phyloP scores from a whole-genome alignment of 371 early-diverging fungal genomes.

The Mucor plumbeus region DNA sequence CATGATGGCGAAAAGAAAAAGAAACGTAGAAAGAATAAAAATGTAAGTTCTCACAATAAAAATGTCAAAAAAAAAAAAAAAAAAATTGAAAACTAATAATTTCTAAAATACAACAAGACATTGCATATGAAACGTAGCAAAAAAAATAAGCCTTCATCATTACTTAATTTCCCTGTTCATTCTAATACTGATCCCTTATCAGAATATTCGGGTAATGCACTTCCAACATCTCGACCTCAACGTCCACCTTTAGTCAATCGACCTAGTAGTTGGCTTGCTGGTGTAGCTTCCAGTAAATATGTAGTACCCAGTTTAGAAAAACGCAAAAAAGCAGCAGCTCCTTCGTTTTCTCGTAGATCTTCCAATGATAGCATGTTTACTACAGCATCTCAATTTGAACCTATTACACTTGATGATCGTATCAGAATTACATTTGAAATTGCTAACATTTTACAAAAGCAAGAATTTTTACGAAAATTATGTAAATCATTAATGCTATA shows the following conservation, averaged over 20 bases:
- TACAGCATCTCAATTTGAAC: conserved; percentile 55
- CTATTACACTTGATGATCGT: conserved; percentile 60
- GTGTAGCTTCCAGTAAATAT: conserved; percentile 38
- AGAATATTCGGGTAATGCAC: not conserved
- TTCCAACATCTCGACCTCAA: conserved; percentile 7
- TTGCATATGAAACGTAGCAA: conserved; percentile 10
- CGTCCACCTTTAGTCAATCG: conserved; percentile 44
- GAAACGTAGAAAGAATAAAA: conserved; percentile 1
- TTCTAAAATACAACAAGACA: not conserved
- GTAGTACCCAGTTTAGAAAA: conserved; percentile 52
- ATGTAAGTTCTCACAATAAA: not conserved
- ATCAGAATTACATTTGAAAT: conserved; percentile 64
- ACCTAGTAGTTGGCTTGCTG: conserved; percentile 48
- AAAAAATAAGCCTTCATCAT: conserved; percentile 6
- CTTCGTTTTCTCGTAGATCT: conserved; percentile 37
- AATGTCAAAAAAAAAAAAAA: no score
- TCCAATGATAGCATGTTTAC: conserved; percentile 53
- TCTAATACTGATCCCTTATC: conserved; percentile 14
- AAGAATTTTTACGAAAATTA: conserved; percentile 63
- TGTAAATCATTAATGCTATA: conserved; percentile 61
- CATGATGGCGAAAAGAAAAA: conserved; percentile 8
- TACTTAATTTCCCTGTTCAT: conserved; percentile 16
- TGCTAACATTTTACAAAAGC: conserved; percentile 65
- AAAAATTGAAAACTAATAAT: no score
- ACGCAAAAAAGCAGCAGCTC: conserved; percentile 29